Percentiles rank a stretch among this genome's conserved stretches.
These are phyloP conservation scores for Boletus barrowsii DNA, from an alignment of 768 basidiomycete species.

Conservation along the genomic window DNA sequence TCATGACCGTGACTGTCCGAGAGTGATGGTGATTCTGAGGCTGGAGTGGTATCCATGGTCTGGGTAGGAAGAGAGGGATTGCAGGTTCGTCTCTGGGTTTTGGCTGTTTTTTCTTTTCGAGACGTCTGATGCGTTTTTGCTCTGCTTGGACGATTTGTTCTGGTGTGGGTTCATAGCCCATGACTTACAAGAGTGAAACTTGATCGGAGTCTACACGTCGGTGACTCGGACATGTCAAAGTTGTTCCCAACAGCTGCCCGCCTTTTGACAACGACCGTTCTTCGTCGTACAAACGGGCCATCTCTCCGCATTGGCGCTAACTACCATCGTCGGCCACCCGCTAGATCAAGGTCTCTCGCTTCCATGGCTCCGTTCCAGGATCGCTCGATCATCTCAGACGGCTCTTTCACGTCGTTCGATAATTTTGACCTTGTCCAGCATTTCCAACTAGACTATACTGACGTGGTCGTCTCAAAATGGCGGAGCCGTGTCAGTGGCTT, in stretches of 20 bases:
- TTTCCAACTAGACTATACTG: conserved; percentile 72
- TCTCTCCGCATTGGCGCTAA: neutral
- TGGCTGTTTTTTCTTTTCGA: conserved; percentile 39
- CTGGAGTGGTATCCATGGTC: conserved; percentile 36
- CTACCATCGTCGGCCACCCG: neutral
- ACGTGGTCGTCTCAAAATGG: conserved; percentile 86
- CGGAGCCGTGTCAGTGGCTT: conserved; percentile 83
- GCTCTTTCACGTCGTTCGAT: conserved; percentile 44
- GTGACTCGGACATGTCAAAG: conserved; percentile 20
- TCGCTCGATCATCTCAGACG: conserved; percentile 15
- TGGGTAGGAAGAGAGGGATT: conserved; percentile 15
- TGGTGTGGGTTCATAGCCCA: conserved; percentile 39
- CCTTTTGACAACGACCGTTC: conserved; percentile 10
- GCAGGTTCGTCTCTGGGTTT: neutral
- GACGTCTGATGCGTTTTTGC: conserved; percentile 40
- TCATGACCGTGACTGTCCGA: conserved; percentile 54
- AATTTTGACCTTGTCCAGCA: conserved; percentile 83
- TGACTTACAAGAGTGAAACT: neutral
- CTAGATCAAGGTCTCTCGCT: conserved; percentile 16
- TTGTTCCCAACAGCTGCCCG: conserved; percentile 26
- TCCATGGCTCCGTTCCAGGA: conserved; percentile 30
- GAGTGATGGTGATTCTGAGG: neutral
- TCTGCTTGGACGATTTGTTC: conserved; percentile 57
- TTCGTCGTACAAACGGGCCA: conserved; percentile 10
- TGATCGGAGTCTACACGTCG: neutral